Evolutionary conservation across 2,329 filamentous ascomycete species (phyloP).

Genomic region (Byssoonygena ceratinophila): DNA sequence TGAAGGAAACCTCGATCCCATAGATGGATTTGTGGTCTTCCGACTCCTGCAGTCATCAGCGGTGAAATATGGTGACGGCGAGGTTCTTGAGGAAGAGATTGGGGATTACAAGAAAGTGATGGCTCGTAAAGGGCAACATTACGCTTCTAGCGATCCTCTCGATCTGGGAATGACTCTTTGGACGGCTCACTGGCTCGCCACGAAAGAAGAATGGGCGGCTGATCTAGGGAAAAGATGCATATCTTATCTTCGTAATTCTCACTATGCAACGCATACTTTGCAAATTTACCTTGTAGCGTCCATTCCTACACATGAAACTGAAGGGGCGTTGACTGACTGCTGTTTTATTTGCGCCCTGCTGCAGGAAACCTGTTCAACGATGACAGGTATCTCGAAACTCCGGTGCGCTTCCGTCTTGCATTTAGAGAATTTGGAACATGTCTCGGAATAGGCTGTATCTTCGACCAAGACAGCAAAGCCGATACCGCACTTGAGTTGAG

Average conservation of each 20-base stretch:
- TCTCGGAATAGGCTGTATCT: conserved; percentile 39
- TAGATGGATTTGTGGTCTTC: conserved; percentile 46
- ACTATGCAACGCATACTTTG: conserved; percentile 6
- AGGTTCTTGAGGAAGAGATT: conserved; percentile 41
- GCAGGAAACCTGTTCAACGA: conserved; percentile 31
- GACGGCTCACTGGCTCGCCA: conserved; percentile 43
- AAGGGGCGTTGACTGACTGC: conserved; percentile 4
- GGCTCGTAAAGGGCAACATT: conserved; percentile 35
- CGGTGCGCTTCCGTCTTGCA: conserved; percentile 34
- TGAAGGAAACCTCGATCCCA: conserved; percentile 48
- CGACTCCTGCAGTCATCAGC: conserved; percentile 40
- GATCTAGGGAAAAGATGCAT: conserved; percentile 30
- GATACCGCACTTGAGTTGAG: conserved; percentile 27
- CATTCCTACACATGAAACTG: neutral
- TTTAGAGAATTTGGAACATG: conserved; percentile 48
- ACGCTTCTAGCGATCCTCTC: conserved; percentile 42
- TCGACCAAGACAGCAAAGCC: conserved; percentile 24
- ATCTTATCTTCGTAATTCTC: conserved; percentile 28
- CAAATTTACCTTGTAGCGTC: neutral
- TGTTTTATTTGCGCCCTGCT: conserved; percentile 2
- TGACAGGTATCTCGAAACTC: conserved; percentile 28
- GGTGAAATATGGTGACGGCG: conserved; percentile 22
- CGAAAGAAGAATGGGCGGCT: conserved; percentile 41
- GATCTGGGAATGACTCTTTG: conserved; percentile 52
- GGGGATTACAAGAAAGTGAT: conserved; percentile 43